Evolutionary conservation across 1,284 basidiomycete species (phyloP).

Genomic region (Schizopora paradoxa): DNA sequence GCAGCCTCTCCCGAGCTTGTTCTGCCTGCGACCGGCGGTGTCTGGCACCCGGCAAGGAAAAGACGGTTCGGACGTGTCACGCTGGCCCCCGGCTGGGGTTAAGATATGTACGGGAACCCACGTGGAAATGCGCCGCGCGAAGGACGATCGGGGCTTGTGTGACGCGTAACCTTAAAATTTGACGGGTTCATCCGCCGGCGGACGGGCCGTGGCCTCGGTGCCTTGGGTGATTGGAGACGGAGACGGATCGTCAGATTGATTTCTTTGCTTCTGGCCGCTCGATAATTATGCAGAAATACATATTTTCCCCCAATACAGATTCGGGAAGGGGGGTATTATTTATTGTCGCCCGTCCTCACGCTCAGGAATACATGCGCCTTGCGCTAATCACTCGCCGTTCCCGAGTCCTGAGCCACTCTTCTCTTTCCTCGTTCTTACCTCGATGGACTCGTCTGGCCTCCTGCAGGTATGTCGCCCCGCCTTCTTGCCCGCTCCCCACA

Average conservation of each 20-base stretch:
- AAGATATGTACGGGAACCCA: no score
- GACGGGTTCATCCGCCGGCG: not conserved
- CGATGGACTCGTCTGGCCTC: slow-evolving; percentile 27
- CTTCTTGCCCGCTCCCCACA: slow-evolving; percentile 8
- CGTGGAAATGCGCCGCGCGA: slow-evolving; percentile 2
- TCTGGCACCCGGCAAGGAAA: no score
- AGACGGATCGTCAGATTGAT: not conserved
- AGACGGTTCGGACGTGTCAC: no score
- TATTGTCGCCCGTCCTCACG: slow-evolving; percentile 5
- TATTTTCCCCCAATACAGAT: not conserved
- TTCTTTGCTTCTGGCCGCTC: no score
- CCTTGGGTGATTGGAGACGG: slow-evolving; percentile 1
- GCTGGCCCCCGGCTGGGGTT: no score
- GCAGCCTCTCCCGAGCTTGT: no score
- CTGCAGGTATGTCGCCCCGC: slow-evolving; percentile 26
- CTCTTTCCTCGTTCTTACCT: no score
- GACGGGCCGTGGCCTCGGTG: slow-evolving; percentile 9
- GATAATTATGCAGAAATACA: not conserved
- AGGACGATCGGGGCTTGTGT: not conserved
- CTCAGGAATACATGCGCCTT: slow-evolving; percentile 16
- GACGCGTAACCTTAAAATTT: slow-evolving; percentile 1
- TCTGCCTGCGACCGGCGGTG: no score
- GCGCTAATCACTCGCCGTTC: slow-evolving; percentile 14
- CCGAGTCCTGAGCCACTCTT: no score
- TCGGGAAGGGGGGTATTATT: no score